A percentile compares a stretch with the other conserved stretches of the same genome.
Evolutionary conservation across 345 rosid species (phyloP).

Genomic region (thale cress (Arabidopsis thaliana)): TAIR10.1 NC_003070.9:22307001-22307500

Average conservation of each 20-base stretch:
- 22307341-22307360: neutral
- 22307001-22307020: constrained; percentile 19
- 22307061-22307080: constrained; percentile 90
- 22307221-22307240: constrained; percentile 78
- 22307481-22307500: neutral
- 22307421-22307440: neutral
- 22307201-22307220: constrained; percentile 68
- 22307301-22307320: constrained; percentile 12
- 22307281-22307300: constrained; percentile 23
- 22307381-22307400: neutral
- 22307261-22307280: constrained; percentile 95
- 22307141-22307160: neutral
- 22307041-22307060: constrained; percentile 98
- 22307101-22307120: constrained; percentile 2
- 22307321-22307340: neutral
- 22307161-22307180: constrained; percentile 55
- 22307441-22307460: neutral
- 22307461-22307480: neutral
- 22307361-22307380: constrained; percentile 15
- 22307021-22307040: constrained; percentile 35
- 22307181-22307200: constrained; percentile 88
- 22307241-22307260: constrained; percentile 92
- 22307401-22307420: neutral
- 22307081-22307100: constrained; percentile 49
- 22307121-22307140: neutral